These are phyloP conservation scores for Conoideocrella luteorostrata DNA, from an alignment of 2,329 filamentous ascomycete genomes.

Conservation along the genomic window DNA sequence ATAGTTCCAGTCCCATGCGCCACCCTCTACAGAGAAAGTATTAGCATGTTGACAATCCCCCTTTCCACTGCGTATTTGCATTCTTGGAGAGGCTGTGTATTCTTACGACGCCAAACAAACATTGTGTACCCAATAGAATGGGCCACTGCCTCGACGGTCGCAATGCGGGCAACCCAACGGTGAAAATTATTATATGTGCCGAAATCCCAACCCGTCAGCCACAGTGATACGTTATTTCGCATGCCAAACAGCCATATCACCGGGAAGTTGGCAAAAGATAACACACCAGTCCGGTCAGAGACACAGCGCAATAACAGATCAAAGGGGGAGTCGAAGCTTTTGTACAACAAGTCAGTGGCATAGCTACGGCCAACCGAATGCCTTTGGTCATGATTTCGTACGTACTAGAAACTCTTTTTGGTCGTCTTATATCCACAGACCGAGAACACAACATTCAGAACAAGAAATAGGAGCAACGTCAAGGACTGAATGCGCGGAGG, in stretches of 20 bases:
- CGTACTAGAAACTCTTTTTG: constrained; percentile 33
- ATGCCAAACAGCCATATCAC: constrained; percentile 61
- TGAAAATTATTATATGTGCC: constrained; percentile 62
- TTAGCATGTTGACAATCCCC: no score
- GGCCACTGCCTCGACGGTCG: constrained; percentile 54
- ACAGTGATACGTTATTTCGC: constrained; percentile 60
- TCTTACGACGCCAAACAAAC: constrained; percentile 31
- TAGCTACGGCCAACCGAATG: no score
- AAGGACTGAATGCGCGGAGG: constrained; percentile 37
- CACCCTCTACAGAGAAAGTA: no score
- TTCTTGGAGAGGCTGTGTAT: no score
- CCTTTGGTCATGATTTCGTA: constrained; percentile 4
- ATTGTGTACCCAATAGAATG: constrained; percentile 56
- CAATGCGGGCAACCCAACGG: constrained; percentile 57
- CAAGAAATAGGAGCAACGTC: constrained; percentile 30
- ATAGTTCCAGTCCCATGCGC: no score
- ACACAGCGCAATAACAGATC: constrained; percentile 45
- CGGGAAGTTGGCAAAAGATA: constrained; percentile 58
- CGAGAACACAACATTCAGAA: constrained; percentile 31
- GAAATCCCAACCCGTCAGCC: constrained; percentile 64
- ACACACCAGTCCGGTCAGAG: constrained; percentile 57
- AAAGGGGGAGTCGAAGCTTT: constrained; percentile 25
- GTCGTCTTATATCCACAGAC: constrained; percentile 31
- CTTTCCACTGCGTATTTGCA: no score
- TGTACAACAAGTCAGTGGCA: neutral